Percentiles rank a stretch among this genome's conserved stretches.
These are phyloP conservation scores for Lycium ferocissimum DNA, from an alignment of 257 asterid genomes.

Conservation along the genomic window DNA sequence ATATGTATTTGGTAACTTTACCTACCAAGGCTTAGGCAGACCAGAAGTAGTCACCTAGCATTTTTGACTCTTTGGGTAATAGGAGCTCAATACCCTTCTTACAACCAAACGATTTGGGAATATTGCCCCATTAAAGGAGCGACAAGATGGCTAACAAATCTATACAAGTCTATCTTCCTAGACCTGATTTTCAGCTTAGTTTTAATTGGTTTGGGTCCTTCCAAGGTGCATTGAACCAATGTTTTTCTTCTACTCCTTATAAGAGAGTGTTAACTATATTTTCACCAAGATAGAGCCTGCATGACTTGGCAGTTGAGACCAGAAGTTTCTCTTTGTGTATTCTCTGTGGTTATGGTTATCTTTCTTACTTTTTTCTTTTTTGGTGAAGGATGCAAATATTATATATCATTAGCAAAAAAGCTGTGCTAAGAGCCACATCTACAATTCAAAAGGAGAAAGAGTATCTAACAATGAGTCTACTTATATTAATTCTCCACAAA, in stretches of 20 bases:
- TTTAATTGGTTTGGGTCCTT: conserved; percentile 16
- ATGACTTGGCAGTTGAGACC: neutral
- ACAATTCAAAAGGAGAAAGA: neutral
- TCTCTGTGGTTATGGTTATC: neutral
- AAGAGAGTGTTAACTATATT: neutral
- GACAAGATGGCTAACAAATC: neutral
- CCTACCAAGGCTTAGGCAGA: neutral
- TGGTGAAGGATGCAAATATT: neutral
- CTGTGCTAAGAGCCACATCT: neutral
- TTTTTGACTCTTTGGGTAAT: neutral
- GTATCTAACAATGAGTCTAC: neutral
- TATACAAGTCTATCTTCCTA: neutral
- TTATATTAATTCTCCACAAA: neutral
- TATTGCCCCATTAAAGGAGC: neutral
- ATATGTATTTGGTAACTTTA: neutral
- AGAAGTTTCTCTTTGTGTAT: neutral
- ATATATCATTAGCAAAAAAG: neutral
- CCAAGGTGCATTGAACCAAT: neutral
- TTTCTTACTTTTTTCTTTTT: neutral
- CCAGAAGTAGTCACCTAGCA: neutral
- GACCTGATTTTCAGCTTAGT: neutral
- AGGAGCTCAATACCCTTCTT: neutral
- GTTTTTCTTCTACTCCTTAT: neutral
- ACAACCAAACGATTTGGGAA: neutral
- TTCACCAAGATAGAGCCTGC: neutral